A percentile compares a stretch with the other conserved stretches of the same genome.
Evolutionary conservation across 2,329 filamentous ascomycete species (phyloP).

Genomic region (Calonectria honghensis): DNA sequence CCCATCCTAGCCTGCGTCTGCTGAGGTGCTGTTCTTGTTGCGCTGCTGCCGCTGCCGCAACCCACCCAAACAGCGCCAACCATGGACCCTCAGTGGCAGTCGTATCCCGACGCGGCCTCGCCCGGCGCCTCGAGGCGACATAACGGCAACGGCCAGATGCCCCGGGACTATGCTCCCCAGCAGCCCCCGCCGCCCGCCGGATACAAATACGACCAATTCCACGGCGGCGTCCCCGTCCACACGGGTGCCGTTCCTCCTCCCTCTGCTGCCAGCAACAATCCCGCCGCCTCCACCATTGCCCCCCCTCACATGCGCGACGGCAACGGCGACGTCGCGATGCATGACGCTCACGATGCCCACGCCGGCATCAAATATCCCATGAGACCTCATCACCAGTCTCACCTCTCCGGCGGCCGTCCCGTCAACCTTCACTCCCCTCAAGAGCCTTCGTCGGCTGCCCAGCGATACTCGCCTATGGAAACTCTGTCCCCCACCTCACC

Average conservation of each 20-base stretch:
- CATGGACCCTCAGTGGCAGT: conserved; percentile 78
- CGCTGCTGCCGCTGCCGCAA: conserved; percentile 42
- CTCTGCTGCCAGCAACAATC: conserved; percentile 65
- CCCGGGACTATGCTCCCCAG: conserved; percentile 67
- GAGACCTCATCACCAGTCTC: conserved; percentile 85
- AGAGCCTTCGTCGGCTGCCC: conserved; percentile 85
- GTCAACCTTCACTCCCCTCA: conserved; percentile 82
- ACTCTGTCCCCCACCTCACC: conserved; percentile 86
- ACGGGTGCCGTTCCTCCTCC: conserved; percentile 51
- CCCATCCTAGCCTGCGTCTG: conserved; percentile 42
- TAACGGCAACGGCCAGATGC: conserved; percentile 70
- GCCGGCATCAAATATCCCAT: conserved; percentile 90
- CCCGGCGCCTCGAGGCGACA: conserved; percentile 79
- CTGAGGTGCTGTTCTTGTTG: conserved; percentile 35
- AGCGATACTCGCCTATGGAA: conserved; percentile 98
- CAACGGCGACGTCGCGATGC: conserved; percentile 88
- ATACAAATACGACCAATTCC: conserved; percentile 82
- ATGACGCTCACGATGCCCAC: conserved; percentile 88
- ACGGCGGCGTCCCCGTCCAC: conserved; percentile 63
- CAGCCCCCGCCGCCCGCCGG: conserved; percentile 67
- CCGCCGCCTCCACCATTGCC: conserved; percentile 74
- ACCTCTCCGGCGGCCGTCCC: conserved; percentile 72
- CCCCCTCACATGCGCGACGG: conserved; percentile 80
- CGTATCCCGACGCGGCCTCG: conserved; percentile 76
- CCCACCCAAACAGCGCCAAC: conserved; percentile 52